Conservation (phyloP, 176 grass and related monocot species). For the Leersia perrieri region DNA sequence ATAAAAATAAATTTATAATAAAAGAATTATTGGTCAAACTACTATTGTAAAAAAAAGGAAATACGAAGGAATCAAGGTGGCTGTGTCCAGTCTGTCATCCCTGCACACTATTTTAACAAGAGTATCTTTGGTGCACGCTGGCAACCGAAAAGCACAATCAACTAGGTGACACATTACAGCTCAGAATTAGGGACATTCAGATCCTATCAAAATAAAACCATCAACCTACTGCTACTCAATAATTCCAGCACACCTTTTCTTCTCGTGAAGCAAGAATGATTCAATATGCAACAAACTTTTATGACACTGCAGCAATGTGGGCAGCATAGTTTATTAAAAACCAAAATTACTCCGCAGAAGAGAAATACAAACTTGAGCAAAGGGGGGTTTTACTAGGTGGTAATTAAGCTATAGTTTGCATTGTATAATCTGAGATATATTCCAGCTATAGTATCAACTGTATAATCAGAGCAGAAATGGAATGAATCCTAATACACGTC, state of each 20-base stretch:
- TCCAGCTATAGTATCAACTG: slow-evolving; percentile 4
- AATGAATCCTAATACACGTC: slow-evolving; percentile 32
- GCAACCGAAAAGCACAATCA: background rate
- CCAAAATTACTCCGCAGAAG: background rate
- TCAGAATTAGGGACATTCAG: background rate
- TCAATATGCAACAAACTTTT: background rate
- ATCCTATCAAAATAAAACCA: background rate
- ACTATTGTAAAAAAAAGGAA: background rate
- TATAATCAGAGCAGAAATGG: slow-evolving; percentile 34
- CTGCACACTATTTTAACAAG: background rate
- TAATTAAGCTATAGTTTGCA: background rate
- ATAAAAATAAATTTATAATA: no score
- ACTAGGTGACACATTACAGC: background rate
- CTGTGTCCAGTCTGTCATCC: slow-evolving; percentile 25
- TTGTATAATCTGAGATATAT: slow-evolving; percentile 31
- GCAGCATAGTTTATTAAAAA: background rate
- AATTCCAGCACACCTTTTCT: background rate
- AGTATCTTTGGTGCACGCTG: background rate
- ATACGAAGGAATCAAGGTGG: slow-evolving; percentile 26
- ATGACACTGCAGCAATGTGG: background rate
- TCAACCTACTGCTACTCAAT: background rate
- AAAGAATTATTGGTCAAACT: no score
- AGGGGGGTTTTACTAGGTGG: background rate
- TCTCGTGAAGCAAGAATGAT: background rate
- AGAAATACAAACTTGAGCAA: background rate